phyloP scores from a whole-genome alignment of 768 basidiomycete genomes.

The Rhodocollybia butyracea region DNA sequence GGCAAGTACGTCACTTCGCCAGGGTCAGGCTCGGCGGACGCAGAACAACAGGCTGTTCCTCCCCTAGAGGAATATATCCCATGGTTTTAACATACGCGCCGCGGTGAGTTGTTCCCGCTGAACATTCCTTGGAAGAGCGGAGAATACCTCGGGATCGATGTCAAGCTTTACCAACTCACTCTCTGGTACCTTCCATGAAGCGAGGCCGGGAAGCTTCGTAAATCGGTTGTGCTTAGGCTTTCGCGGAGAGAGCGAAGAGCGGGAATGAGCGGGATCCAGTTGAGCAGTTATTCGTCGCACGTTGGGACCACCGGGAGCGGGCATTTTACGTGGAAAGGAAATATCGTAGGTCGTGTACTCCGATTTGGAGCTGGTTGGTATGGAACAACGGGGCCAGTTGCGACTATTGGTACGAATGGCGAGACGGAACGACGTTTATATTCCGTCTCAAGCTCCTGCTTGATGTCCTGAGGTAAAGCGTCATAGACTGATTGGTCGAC shows the following conservation, averaged over 20 bases:
- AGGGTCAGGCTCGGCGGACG: slow-evolving; percentile 46
- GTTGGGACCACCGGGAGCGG: slow-evolving; percentile 41
- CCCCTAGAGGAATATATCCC: slow-evolving; percentile 36
- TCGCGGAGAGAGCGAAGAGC: slow-evolving; percentile 18
- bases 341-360: background rate
- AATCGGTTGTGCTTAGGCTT: slow-evolving; percentile 33
- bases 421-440: slow-evolving; percentile 61
- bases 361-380: background rate
- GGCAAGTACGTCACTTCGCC: slow-evolving; percentile 46
- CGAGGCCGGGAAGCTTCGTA: slow-evolving; percentile 27
- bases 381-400: no score
- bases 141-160: slow-evolving; percentile 75
- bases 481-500: slow-evolving; percentile 69
- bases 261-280: slow-evolving; percentile 54
- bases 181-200: slow-evolving; percentile 44
- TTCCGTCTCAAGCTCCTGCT: slow-evolving; percentile 63
- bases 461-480: slow-evolving; percentile 67
- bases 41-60: slow-evolving; percentile 46
- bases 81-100: slow-evolving; percentile 47
- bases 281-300: slow-evolving; percentile 61
- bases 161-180: slow-evolving; percentile 59
- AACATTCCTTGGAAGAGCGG: slow-evolving; percentile 55
- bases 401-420: slow-evolving; percentile 29
- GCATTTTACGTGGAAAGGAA: slow-evolving; percentile 20
- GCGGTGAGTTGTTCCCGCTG: slow-evolving; percentile 74